Base-by-base conservation (phyloP, 164 flowering plant species). In the Nymphaea thermarum region DNA sequence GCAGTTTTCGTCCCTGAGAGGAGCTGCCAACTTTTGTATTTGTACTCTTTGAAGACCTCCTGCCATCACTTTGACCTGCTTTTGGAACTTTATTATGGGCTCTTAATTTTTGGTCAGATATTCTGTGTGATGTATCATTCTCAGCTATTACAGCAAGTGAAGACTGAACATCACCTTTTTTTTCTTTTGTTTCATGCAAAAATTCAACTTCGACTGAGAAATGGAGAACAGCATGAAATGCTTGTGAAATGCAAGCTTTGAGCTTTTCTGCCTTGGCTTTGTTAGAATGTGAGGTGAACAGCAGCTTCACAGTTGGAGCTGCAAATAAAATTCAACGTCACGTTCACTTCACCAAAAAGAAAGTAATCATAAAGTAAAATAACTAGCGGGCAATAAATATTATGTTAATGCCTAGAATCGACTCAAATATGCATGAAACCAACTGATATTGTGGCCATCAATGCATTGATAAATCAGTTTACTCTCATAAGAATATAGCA, bases 151-250 rank as follows among this genome's bases (percentile, higher is more conserved):
- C 55, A 3, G 36, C 36, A 25, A 25, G 36, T 25, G 36, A 47
- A 47, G 55, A 47, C 3, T 12, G 12, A 47, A 47, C 7, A 7
- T 47, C 55, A 47, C 55, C 55, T 47, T 12, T 7, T 65, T 83
- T 82, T 74, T 76, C 82, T 63, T 75, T 73, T 18, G 82, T 51
- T 68, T 87, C 91, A 68, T 78, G 82, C 76, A 87, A 83, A 44
- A 92, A 89, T 78, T 92, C 97, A 64, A 95, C 75, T 44, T 82
- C 85, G 61, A 89, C 82, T 5, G 94, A 84, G 60, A 90, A 83
- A n/a, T 85, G 87, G 68, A 95, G 87, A 75, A 85, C 85, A 64
- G 87, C 77, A 73, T 90, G 96, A 81, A 95, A 95, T 71, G 98
- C 98, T 80, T 87, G 90, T 63, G 90, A 79, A 64, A 95, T 87